Base-by-base conservation (phyloP, 306 rosid species). In the Castanopsis chinensis region DNA sequence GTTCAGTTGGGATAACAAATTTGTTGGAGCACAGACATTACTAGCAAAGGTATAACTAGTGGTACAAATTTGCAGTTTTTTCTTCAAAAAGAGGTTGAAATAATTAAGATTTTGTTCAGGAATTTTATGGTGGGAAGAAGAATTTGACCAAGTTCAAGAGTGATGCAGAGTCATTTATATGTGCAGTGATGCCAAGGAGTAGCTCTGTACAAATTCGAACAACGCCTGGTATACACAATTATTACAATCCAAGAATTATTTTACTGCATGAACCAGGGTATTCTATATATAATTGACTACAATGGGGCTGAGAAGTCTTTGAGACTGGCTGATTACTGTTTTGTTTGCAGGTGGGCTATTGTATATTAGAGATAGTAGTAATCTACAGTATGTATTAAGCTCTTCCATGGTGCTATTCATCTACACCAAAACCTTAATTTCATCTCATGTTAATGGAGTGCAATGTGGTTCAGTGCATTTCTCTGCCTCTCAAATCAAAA, bases 1-100 rank as follows among this genome's bases (percentile, higher is more conserved):
- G 84, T 92, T 92, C 83, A 92, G 97, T 79, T 94, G 98, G 98
- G 97, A 94, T 76, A 90, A 86, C 90, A 94, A 94, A 79, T 86
- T 91, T 79, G 89, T 80, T 61, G 98, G 98, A 82, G 97, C 91
- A 83, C 97, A 94, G 45, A 85, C 87, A 28, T 77, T 94, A 81
- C 86, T 91, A 5, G 81, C 93, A 55, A 75, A 86, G 87, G 98
- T 91, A 21, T 65, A 32, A 7, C 59, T 51, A 30, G 21, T 13
- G 6, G 58, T 4, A n/a, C 23, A 55, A 53, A 41, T 20, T 14
- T 13, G 10, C 41, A 54, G 32, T 67, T 25, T 69, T 76, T 49
- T 12, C 41, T 13, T 12, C 53, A 59, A 37, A 63, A 72, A 56
- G 53, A 43, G 27, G 28, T 28, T 0, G 33, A 23, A 41, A 51